Base-by-base conservation (phyloP, 108 stramenopile species). In the Fragilaria radians region DNA sequence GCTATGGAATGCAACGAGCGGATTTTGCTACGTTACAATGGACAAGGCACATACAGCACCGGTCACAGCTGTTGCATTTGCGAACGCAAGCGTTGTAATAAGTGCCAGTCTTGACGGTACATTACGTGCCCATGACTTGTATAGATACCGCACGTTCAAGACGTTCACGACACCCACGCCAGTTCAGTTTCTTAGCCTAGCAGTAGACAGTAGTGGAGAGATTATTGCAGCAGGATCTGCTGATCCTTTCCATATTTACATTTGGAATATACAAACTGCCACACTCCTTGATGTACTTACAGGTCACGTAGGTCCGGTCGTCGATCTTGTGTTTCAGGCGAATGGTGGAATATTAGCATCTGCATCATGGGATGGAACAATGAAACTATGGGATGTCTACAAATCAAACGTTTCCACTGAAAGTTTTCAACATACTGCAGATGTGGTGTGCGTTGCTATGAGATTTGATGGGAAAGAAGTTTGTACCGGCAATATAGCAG, bases 11-110 rank as follows among this genome's bases (percentile, higher is more conserved):
- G 78, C 95, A 5, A 71, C 83, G 1, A 86, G 85, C 52, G 99
- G 99, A 18, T 99, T 99, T 67, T 98, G 99, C 66, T 95, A 96
- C 63, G 94, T 89, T 3, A 99, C 99, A 0, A 80, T 99, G 53
- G 76, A 82, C 21, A 91, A 96, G 62, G 76, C 74, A 30, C 99
- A 99, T 69, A 85, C 87, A 28, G 97, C 96, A 5, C 92, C 97
- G 1, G 77, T 99, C 0, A 96, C 95, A 19, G 94, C 89, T 14
- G 83, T 96, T 2, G 76, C 65, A 52, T 96, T 91, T 77, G 91
- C 93, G 42, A 91, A 87, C 55, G 66, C 81, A 28, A 93, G 89
- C 31, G 97, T 95, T 7, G 94, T 99, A 0, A 62, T 98, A 23
- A 85, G 77, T 36, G 78, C 97, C 4, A 91, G 92, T 57, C 67